Evolutionary conservation across 1,139 yeast species (phyloP), one percentile per base, ranked within the genome.

Genomic region (Kodamaea sp.): DNA sequence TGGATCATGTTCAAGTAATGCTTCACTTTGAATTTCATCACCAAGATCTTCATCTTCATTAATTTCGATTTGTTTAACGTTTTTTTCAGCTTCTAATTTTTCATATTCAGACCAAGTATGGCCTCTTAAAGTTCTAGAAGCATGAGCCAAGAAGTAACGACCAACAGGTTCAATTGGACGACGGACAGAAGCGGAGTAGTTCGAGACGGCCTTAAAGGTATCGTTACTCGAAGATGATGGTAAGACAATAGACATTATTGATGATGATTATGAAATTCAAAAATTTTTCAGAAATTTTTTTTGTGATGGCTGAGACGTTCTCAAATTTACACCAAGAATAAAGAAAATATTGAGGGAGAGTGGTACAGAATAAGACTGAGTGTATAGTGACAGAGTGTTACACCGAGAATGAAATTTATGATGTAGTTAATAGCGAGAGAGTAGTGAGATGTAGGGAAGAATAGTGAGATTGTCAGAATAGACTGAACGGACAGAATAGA

Each of bases 71-170:
- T 70, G 70, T 57, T 78, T 77, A 57, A 87, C 96, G 65, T 87
- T 87, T 68, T 81, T 83, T 63, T 84, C 95, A 45, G 96, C 97
- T 73, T 90, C 95, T 54, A 89, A 73, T 63, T 85, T 83, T 70
- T 92, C 98, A 59, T 79, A 92, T 68, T 94, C 97, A 39, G 97
- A 88, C 96, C 97, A 92, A 43, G 97, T 88, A 70, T 95, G 96
- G 65, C 96, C 96, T 69, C 96, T 82, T 54, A 90, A 75, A 46
- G 95, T 81, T 75, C 98, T 85, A 53, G 96, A 83, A 44, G 98
- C 98, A 60, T 94, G 98, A 42, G 97, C 96, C 58, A 94, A 75
- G 71, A 88, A 92, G 62, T 79, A 85, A 50, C 94, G 94, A 40
- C 99, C 99, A 52, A 90, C 97, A 29, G 98, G 97, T 70, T 92